Evolutionary conservation across 768 basidiomycete species (phyloP).

Genomic region (Ramaria sp.): DNA sequence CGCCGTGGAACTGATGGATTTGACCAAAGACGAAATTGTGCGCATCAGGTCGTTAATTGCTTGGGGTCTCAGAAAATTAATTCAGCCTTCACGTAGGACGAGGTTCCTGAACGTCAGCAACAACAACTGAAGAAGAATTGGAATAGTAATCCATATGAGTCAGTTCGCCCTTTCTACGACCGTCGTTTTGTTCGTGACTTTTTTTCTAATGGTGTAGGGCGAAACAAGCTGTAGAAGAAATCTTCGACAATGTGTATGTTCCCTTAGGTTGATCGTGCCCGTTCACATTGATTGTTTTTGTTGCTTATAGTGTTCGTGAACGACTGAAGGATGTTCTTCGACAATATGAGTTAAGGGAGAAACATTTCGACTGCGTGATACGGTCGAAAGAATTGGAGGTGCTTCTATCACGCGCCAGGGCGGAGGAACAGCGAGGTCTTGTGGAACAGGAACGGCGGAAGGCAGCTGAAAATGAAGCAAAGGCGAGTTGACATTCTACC

Average conservation of each 20-base stretch:
- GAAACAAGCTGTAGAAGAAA: constrained; percentile 62
- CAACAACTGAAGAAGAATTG: constrained; percentile 75
- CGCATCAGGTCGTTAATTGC: background rate
- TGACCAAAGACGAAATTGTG: constrained; percentile 53
- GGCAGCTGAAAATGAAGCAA: constrained; percentile 58
- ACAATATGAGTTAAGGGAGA: constrained; percentile 84
- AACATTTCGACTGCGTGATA: constrained; percentile 86
- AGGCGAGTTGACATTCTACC: constrained; percentile 27
- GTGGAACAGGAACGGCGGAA: constrained; percentile 56
- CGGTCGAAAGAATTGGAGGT: constrained; percentile 89
- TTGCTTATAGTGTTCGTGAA: constrained; percentile 62
- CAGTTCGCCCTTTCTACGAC: constrained; percentile 17
- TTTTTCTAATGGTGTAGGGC: constrained; percentile 35
- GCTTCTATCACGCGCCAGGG: constrained; percentile 73
- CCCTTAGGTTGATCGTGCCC: constrained; percentile 5
- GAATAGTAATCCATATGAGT: constrained; percentile 70
- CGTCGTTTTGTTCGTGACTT: background rate
- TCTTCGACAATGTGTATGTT: constrained; percentile 77
- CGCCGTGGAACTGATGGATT: constrained; percentile 84
- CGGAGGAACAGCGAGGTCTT: constrained; percentile 78
- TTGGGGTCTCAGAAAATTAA: background rate
- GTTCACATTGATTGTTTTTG: background rate
- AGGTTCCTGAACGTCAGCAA: constrained; percentile 48
- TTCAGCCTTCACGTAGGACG: constrained; percentile 35
- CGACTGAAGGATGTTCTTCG: constrained; percentile 78